A percentile compares a stretch with the other conserved stretches of the same genome.
phyloP scores from a whole-genome alignment of 257 asterid genomes.

The Anisodus acutangulus region DNA sequence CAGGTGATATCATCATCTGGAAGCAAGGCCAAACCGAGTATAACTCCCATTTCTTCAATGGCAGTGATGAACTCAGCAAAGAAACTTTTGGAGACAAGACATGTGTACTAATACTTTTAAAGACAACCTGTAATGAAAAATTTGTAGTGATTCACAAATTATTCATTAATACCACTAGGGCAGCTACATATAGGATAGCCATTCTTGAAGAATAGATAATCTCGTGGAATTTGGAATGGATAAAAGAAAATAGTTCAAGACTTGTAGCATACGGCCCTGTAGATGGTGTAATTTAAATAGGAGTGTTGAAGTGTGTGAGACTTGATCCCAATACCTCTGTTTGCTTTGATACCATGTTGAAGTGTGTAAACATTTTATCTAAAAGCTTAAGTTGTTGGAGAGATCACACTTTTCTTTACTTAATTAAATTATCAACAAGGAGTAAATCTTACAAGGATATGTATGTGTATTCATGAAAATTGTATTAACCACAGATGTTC shows the following conservation, averaged over 20 bases:
- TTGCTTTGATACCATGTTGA: too few species aligned
- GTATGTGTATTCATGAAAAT: not conserved
- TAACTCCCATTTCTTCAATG: not conserved
- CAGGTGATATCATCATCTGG: not conserved
- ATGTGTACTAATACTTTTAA: not conserved
- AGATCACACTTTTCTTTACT: too few species aligned
- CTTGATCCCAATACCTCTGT: too few species aligned
- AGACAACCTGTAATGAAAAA: not conserved
- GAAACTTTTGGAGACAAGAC: not conserved
- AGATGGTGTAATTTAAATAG: not conserved
- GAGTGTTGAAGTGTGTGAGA: too few species aligned
- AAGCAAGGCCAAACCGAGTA: not conserved
- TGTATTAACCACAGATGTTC: not conserved
- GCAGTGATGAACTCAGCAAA: not conserved
- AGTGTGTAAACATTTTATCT: too few species aligned
- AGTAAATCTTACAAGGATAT: not conserved
- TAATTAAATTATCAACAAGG: not conserved
- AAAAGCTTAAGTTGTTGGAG: too few species aligned
- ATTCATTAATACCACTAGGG: not conserved
- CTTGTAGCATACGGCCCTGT: not conserved
- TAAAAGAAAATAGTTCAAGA: not conserved
- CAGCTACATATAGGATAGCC: not conserved
- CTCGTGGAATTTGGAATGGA: not conserved
- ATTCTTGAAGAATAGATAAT: not conserved
- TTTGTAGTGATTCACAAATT: not conserved